Conservation (phyloP, 208 protist genomes). For the Leishmania martiniquensis region DNA sequence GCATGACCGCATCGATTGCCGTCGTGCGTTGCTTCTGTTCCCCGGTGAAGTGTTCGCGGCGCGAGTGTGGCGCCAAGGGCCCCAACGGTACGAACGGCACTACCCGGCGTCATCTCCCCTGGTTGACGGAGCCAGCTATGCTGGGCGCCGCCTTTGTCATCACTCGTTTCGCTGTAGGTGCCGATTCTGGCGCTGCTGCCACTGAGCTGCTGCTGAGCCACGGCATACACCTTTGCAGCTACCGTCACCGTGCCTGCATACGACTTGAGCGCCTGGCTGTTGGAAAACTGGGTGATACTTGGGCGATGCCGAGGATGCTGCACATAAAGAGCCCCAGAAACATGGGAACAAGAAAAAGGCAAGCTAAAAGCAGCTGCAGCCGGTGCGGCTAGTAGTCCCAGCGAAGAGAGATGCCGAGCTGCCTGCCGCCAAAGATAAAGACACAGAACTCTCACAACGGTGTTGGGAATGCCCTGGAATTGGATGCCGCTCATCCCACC, state of each 20-base stretch:
- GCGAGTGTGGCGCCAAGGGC: neutral
- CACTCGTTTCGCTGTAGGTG: neutral
- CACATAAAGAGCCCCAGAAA: conserved; percentile 67
- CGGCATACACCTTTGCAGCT: neutral
- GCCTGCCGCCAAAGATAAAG: conserved; percentile 59
- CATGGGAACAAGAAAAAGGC: conserved; percentile 56
- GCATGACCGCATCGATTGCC: conserved; percentile 8
- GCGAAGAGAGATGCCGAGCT: conserved; percentile 57
- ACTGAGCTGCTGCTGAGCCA: conserved; percentile 6
- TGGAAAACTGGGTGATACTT: conserved; percentile 76
- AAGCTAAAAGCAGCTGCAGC: conserved; percentile 44
- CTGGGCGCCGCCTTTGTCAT: neutral
- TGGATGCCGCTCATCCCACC: conserved; percentile 36
- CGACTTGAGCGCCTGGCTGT: conserved; percentile 41
- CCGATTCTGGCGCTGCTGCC: neutral
- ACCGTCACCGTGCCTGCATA: conserved; percentile 10
- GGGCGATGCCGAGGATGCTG: conserved; percentile 61
- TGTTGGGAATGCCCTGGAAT: conserved; percentile 37
- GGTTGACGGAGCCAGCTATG: neutral
- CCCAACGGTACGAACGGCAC: neutral
- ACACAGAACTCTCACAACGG: conserved; percentile 59
- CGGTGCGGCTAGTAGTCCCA: conserved; percentile 51
- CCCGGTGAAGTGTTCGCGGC: neutral
- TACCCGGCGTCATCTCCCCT: neutral
- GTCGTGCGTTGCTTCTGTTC: neutral